Percentiles rank a stretch among this genome's conserved stretches.
Evolutionary conservation across 2,329 filamentous ascomycete genomes (phyloP).

Genomic region (Apiospora marii): DNA sequence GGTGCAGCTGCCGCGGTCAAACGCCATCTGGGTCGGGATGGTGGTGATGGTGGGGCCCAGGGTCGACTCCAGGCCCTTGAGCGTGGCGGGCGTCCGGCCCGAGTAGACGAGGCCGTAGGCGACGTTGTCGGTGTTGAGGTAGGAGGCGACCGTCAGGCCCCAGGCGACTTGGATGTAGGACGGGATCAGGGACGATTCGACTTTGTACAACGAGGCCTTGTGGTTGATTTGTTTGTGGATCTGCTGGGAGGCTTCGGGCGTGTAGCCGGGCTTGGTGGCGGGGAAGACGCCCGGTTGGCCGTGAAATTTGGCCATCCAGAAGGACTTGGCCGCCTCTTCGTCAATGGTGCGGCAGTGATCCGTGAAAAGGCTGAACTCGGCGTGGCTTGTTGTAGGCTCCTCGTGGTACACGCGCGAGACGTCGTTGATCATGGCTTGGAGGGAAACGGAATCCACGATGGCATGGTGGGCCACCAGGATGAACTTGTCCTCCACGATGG

Average conservation of each 20-base stretch:
- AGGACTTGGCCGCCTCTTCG: conserved; percentile 27
- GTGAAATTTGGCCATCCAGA: conserved; percentile 30
- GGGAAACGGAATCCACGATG: conserved; percentile 25
- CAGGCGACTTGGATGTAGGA: conserved; percentile 31
- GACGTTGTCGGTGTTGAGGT: conserved; percentile 28
- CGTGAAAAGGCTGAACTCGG: conserved; percentile 29
- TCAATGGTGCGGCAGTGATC: conserved; percentile 23
- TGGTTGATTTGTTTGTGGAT: conserved; percentile 22
- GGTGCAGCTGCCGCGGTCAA: conserved; percentile 32
- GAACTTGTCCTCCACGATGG: conserved; percentile 27
- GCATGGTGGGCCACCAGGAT: conserved; percentile 29
- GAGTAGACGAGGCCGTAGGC: conserved; percentile 30
- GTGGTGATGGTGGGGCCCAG: conserved; percentile 48
- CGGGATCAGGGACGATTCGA: conserved; percentile 25
- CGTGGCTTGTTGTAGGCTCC: not conserved
- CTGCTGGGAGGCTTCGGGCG: not conserved
- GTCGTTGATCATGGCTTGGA: conserved; percentile 24
- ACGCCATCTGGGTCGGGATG: conserved; percentile 47
- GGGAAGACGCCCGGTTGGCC: conserved; percentile 29
- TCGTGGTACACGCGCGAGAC: conserved; percentile 26
- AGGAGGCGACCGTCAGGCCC: conserved; percentile 29
- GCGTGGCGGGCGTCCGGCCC: conserved; percentile 38
- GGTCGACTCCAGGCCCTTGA: conserved; percentile 24
- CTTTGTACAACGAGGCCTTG: not conserved
- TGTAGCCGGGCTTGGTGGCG: not conserved